Conservation (phyloP, 768 basidiomycete genomes). For the Lyophyllum atratum region DNA sequence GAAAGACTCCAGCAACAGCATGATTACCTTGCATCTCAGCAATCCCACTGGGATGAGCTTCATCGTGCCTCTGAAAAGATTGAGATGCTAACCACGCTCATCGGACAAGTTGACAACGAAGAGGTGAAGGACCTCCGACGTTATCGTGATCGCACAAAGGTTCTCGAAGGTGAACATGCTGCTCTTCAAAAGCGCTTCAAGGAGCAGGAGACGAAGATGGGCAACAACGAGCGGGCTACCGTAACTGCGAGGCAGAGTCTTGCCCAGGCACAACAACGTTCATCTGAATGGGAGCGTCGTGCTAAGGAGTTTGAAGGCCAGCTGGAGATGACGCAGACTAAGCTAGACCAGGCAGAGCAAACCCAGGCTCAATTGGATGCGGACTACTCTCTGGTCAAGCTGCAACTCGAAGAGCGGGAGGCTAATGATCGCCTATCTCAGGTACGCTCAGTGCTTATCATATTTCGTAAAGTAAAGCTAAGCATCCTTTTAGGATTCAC, state of each 20-base stretch:
- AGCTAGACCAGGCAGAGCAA: constrained; percentile 70
- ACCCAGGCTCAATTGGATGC: constrained; percentile 65
- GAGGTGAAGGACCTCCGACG: constrained; percentile 73
- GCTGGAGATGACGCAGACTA: constrained; percentile 58
- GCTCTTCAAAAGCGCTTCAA: constrained; percentile 71
- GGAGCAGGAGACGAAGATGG: constrained; percentile 65
- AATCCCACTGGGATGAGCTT: constrained; percentile 79
- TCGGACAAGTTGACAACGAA: constrained; percentile 66
- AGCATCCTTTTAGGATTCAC: constrained; percentile 57
- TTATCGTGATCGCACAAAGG: constrained; percentile 61
- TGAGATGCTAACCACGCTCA: constrained; percentile 59
- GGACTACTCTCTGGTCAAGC: constrained; percentile 64
- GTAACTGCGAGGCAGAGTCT: constrained; percentile 62
- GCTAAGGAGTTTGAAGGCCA: constrained; percentile 70
- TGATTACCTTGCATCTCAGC: constrained; percentile 60
- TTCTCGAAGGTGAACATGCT: constrained; percentile 67
- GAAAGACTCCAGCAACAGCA: constrained; percentile 58
- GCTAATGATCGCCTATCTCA: constrained; percentile 66
- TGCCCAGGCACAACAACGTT: constrained; percentile 73
- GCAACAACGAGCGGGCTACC: constrained; percentile 63
- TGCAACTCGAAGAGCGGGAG: constrained; percentile 78
- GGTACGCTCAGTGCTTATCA: constrained; percentile 40
- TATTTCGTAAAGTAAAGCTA: constrained; percentile 4
- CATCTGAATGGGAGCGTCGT: constrained; percentile 80
- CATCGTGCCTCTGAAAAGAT: constrained; percentile 73